phyloP scores from a whole-genome alignment of 495 filamentous ascomycete genomes.

The Lophiostoma macrostomum region DNA sequence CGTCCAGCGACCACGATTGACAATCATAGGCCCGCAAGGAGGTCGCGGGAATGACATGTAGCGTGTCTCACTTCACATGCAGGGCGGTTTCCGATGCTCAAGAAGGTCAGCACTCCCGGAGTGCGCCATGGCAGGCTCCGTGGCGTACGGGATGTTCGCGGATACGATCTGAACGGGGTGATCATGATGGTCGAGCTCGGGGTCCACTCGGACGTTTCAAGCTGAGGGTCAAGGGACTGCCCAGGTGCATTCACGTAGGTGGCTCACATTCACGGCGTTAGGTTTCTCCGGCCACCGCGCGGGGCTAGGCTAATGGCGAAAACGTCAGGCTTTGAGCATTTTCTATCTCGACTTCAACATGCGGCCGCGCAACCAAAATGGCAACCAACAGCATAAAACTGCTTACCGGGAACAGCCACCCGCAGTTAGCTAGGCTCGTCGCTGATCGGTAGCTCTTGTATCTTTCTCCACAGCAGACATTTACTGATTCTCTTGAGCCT shows the following conservation, averaged over 20 bases:
- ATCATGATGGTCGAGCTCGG: too few species aligned
- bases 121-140: too few species aligned
- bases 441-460: slow-evolving; percentile 69
- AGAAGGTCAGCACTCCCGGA: too few species aligned
- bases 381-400: slow-evolving; percentile 91
- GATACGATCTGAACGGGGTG: too few species aligned
- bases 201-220: too few species aligned
- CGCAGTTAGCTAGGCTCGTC: slow-evolving; percentile 80
- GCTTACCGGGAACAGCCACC: slow-evolving; percentile 93
- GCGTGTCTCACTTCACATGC: too few species aligned
- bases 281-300: not conserved
- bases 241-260: not conserved
- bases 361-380: slow-evolving; percentile 49
- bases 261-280: not conserved
- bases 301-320: not conserved
- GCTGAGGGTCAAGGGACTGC: too few species aligned
- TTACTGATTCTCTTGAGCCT: slow-evolving; percentile 49
- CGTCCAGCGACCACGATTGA: not conserved
- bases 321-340: not conserved
- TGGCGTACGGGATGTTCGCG: too few species aligned
- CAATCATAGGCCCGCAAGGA: not conserved
- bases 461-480: not conserved
- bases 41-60: not conserved
- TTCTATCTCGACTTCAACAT: slow-evolving; percentile 7
- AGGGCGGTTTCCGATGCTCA: too few species aligned